phyloP scores from a whole-genome alignment of 306 rosid species.

The Prosopis cineraria region DNA sequence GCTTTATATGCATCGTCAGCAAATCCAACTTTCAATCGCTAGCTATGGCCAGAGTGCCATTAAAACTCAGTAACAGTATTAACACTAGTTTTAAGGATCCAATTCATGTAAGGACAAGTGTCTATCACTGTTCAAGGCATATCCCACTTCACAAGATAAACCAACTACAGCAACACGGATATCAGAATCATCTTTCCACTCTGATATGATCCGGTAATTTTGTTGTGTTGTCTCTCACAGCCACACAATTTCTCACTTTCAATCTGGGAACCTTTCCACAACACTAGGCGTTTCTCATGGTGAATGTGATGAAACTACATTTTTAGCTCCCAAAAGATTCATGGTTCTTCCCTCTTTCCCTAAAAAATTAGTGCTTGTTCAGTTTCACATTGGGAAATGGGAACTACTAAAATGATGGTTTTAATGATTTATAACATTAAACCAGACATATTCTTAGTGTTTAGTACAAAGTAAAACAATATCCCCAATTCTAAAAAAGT shows the following conservation, averaged over 20 bases:
- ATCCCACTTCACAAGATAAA: not conserved
- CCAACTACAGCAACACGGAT: not conserved
- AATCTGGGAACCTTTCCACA: not conserved
- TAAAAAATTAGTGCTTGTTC: not conserved
- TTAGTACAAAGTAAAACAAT: too few species aligned
- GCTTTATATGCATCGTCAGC: not conserved
- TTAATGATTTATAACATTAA: too few species aligned
- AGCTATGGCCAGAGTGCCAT: not conserved
- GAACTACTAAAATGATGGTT: too few species aligned
- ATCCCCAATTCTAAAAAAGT: too few species aligned
- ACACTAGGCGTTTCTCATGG: not conserved
- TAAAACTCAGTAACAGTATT: not conserved
- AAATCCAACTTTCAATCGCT: not conserved
- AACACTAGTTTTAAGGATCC: not conserved
- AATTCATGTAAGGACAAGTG: not conserved
- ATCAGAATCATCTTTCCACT: not conserved
- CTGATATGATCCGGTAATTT: not conserved
- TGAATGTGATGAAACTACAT: not conserved
- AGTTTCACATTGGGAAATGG: not conserved
- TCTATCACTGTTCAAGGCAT: not conserved
- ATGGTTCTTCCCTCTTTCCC: not conserved
- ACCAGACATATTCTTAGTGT: too few species aligned
- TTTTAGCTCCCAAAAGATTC: not conserved
- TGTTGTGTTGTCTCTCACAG: not conserved
- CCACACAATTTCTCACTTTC: not conserved